Percentiles rank a stretch among this genome's conserved stretches.
Evolutionary conservation across 495 filamentous ascomycete species (phyloP).

Genomic region (Paragyromitra xinjiangensis): DNA sequence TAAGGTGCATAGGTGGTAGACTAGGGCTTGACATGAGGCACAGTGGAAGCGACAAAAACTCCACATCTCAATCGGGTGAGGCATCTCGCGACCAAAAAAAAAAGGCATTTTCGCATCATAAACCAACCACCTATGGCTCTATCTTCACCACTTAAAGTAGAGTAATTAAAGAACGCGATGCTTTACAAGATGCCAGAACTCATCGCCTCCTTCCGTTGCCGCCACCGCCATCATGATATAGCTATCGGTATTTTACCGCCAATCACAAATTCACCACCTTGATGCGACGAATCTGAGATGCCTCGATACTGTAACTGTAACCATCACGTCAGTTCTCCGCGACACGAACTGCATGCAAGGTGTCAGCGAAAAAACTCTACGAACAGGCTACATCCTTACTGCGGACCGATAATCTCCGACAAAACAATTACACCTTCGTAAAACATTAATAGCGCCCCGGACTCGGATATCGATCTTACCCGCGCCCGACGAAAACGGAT

Average conservation of each 20-base stretch:
- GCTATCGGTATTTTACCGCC: slow-evolving; percentile 16
- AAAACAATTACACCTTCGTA: slow-evolving; percentile 20
- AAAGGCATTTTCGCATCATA: neutral
- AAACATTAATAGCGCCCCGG: slow-evolving; percentile 13
- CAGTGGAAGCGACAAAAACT: slow-evolving; percentile 11
- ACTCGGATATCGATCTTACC: slow-evolving; percentile 39
- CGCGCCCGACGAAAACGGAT: slow-evolving; percentile 13
- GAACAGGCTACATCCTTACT: slow-evolving; percentile 1
- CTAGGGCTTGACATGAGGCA: slow-evolving; percentile 35
- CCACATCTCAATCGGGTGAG: neutral
- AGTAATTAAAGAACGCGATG: neutral
- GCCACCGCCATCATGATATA: slow-evolving; percentile 13
- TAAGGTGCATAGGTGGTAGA: slow-evolving; percentile 27
- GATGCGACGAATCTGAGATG: slow-evolving; percentile 18
- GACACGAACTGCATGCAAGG: slow-evolving; percentile 14
- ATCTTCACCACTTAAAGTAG: slow-evolving; percentile 4
- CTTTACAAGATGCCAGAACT: slow-evolving; percentile 27
- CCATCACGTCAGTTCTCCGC: slow-evolving; percentile 6
- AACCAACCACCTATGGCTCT: slow-evolving; percentile 15
- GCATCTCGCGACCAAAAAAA: neutral
- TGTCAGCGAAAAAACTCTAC: neutral
- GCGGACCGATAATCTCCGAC: slow-evolving; percentile 20
- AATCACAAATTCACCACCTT: slow-evolving; percentile 22
- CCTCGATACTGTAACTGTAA: slow-evolving; percentile 6
- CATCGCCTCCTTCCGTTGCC: slow-evolving; percentile 21